phyloP scores from a whole-genome alignment of 2,329 filamentous ascomycete species.

The Teratosphaeriaceae sp. region DNA sequence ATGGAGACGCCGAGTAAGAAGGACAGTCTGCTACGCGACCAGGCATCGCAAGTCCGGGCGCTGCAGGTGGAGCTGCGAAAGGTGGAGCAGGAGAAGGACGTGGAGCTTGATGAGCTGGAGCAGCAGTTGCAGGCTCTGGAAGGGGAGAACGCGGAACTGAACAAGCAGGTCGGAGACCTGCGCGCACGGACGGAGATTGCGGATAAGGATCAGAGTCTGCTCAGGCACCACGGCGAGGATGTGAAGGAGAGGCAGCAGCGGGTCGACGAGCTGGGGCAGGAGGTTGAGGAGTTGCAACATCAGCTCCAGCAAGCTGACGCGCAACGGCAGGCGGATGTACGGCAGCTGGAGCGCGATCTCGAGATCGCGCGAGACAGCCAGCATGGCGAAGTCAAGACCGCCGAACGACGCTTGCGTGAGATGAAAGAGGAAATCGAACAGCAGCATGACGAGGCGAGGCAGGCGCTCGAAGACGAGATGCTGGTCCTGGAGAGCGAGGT shows the following conservation, averaged over 20 bases:
- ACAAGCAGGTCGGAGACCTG: constrained; percentile 19
- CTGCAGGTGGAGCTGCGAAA: constrained; percentile 27
- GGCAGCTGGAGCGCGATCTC: constrained; percentile 36
- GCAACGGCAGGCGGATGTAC: constrained; percentile 30
- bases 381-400: constrained; percentile 19
- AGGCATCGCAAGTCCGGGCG: constrained; percentile 28
- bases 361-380: constrained; percentile 25
- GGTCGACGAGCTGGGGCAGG: constrained; percentile 25
- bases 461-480: constrained; percentile 53
- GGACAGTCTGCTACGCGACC: constrained; percentile 29
- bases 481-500: constrained; percentile 38
- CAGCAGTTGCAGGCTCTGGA: constrained; percentile 26
- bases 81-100: constrained; percentile 30
- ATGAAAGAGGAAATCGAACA: constrained; percentile 44
- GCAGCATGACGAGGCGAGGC: constrained; percentile 26
- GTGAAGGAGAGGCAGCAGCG: constrained; percentile 16
- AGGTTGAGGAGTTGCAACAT: constrained; percentile 32
- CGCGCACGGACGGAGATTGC: constrained; percentile 16
- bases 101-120: constrained; percentile 32
- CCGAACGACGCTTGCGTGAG: constrained; percentile 40
- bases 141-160: constrained; percentile 23
- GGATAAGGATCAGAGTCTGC: constrained; percentile 22
- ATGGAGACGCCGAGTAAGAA: constrained; percentile 34
- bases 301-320: constrained; percentile 29
- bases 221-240: constrained; percentile 21